phyloP scores from a whole-genome alignment of 2,329 filamentous ascomycete species.

The Monilinia fructigena region DNA sequence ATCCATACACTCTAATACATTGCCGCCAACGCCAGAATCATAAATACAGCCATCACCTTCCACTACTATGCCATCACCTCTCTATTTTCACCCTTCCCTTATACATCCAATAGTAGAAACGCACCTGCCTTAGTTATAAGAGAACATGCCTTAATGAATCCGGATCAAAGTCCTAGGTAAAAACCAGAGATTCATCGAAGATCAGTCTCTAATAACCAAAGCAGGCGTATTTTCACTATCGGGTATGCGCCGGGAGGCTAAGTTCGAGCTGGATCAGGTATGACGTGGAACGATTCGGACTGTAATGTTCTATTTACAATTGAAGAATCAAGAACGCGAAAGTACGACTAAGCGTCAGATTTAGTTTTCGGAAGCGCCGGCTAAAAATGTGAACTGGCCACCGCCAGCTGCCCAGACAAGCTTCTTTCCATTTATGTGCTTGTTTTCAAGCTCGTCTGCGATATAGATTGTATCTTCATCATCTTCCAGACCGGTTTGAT shows the following conservation, averaged over 20 bases:
- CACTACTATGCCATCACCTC: not conserved
- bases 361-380: constrained; percentile 40
- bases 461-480: constrained; percentile 69
- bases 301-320: constrained; percentile 2
- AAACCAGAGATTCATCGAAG: constrained; percentile 11
- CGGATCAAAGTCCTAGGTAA: constrained; percentile 18
- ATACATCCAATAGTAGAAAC: not conserved
- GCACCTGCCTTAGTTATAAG: not conserved
- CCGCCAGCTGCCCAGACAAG: constrained; percentile 76
- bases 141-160: not conserved
- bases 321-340: not conserved
- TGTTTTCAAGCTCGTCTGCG: constrained; percentile 80
- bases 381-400: constrained; percentile 72
- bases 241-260: not conserved
- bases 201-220: not conserved
- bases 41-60: not conserved
- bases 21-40: constrained; percentile 7
- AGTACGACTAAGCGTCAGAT: not conserved
- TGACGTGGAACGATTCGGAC: not conserved
- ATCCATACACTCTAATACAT: constrained; percentile 10
- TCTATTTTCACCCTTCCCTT: constrained; percentile 7
- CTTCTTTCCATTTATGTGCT: constrained; percentile 70
- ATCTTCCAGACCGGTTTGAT: constrained; percentile 73
- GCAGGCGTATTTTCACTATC: not conserved
- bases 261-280: constrained; percentile 3